phyloP scores from a whole-genome alignment of 2,329 filamentous ascomycete species.

The Macrophomina tecta region DNA sequence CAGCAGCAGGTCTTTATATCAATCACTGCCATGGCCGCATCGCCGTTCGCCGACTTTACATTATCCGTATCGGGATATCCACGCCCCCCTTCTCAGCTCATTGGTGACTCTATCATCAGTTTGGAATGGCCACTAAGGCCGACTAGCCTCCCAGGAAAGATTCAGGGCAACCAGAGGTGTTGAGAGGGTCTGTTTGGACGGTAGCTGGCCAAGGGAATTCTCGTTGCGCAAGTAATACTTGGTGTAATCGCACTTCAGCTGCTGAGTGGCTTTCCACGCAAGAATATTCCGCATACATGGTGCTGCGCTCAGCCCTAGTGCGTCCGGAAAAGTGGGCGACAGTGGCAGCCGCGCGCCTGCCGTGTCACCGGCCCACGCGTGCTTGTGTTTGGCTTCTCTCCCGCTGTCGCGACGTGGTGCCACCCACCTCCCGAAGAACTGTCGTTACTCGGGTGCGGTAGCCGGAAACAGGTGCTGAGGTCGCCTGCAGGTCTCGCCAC shows the following conservation, averaged over 20 bases:
- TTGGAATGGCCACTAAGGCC: background rate
- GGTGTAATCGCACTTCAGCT: conserved; percentile 9
- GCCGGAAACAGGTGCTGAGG: background rate
- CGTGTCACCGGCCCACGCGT: conserved; percentile 6
- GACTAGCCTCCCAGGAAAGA: background rate
- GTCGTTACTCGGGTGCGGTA: background rate
- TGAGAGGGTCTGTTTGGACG: conserved; percentile 4
- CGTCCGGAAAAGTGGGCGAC: background rate
- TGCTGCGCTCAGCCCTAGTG: conserved; percentile 3
- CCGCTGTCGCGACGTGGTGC: background rate
- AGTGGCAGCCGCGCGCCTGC: background rate
- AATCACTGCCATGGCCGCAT: background rate
- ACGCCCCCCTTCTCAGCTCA: conserved; percentile 5
- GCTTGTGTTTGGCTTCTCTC: conserved; percentile 13
- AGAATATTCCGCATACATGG: conserved; percentile 10
- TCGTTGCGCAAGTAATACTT: conserved; percentile 12
- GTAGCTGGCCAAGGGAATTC: background rate
- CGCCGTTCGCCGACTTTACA: background rate
- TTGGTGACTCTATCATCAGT: background rate
- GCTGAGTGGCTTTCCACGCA: background rate
- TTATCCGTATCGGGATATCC: conserved; percentile 2
- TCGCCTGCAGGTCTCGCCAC: conserved; percentile 19
- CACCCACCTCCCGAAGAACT: conserved; percentile 11
- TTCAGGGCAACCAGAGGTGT: background rate
- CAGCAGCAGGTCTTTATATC: background rate